Percentiles rank a stretch among this genome's conserved stretches.
These are phyloP conservation scores for Metarhizium guizhouense DNA, from an alignment of 2,329 filamentous ascomycete genomes.

Conservation along the genomic window DNA sequence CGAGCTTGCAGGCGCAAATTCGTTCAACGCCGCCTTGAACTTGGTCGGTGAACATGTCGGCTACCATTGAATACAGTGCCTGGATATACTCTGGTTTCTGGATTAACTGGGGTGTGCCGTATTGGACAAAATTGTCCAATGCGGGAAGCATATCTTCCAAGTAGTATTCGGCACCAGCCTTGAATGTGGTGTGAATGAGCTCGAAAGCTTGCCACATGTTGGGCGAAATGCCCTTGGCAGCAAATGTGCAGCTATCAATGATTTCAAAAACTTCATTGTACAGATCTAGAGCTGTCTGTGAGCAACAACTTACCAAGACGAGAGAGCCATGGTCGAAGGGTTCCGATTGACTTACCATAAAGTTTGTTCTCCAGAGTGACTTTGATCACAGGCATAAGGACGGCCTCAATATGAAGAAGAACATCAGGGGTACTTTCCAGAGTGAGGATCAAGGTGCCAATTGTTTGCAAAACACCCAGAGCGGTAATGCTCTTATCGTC, in stretches of 20 bases:
- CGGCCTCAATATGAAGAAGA: slow-evolving; percentile 84
- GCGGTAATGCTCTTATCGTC: slow-evolving; percentile 99
- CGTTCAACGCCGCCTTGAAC: slow-evolving; percentile 91
- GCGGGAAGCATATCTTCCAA: slow-evolving; percentile 98
- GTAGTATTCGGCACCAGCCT: slow-evolving; percentile 92
- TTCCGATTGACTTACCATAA: slow-evolving; percentile 52
- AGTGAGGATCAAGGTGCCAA: slow-evolving; percentile 92
- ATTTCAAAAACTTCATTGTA: slow-evolving; percentile 99
- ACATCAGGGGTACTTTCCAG: slow-evolving; percentile 96
- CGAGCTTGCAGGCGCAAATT: slow-evolving; percentile 95
- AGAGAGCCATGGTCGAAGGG: not conserved
- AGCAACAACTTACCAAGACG: not conserved
- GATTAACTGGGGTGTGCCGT: slow-evolving; percentile 70
- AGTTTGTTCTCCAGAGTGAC: slow-evolving; percentile 97
- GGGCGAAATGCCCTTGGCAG: slow-evolving; percentile 86
- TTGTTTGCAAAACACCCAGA: slow-evolving; percentile 91
- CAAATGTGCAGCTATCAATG: slow-evolving; percentile 97
- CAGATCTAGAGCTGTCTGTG: slow-evolving; percentile 47
- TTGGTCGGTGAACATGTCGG: slow-evolving; percentile 85
- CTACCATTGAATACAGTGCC: slow-evolving; percentile 87
- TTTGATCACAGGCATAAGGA: slow-evolving; percentile 93
- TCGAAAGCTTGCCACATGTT: slow-evolving; percentile 99
- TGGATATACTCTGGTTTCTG: slow-evolving; percentile 81
- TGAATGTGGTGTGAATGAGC: slow-evolving; percentile 93
- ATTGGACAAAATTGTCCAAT: slow-evolving; percentile 95